A percentile compares a stretch with the other conserved stretches of the same genome.
These are phyloP conservation scores for Mucor racemosus DNA, from an alignment of 371 early-diverging fungal genomes.

Conservation along the genomic window DNA sequence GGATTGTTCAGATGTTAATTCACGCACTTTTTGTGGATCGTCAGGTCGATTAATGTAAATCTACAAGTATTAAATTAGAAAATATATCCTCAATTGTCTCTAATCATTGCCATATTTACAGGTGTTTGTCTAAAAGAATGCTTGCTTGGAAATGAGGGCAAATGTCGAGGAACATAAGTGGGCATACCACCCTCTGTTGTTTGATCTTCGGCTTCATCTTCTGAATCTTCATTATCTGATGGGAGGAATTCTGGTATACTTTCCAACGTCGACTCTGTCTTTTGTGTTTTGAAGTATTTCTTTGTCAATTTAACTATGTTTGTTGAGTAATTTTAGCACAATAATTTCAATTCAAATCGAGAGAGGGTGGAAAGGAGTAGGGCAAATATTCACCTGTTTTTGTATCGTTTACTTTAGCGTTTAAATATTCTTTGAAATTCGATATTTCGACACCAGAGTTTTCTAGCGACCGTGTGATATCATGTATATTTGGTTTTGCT, in stretches of 20 bases:
- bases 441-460: slow-evolving; percentile 38
- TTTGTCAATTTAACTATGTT: slow-evolving; percentile 12
- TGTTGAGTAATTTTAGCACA: neutral
- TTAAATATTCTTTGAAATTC: slow-evolving; percentile 42
- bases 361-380: no score
- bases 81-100: no score
- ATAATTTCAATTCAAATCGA: neutral
- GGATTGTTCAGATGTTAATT: slow-evolving; percentile 66
- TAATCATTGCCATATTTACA: slow-evolving; percentile 31
- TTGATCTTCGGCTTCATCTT: slow-evolving; percentile 34
- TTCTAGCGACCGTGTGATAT: slow-evolving; percentile 53
- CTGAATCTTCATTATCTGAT: slow-evolving; percentile 54
- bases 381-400: slow-evolving; percentile 12
- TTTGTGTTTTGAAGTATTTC: slow-evolving; percentile 30
- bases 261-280: slow-evolving; percentile 35
- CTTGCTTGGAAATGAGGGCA: slow-evolving; percentile 63
- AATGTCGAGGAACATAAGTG: slow-evolving; percentile 55
- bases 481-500: slow-evolving; percentile 57
- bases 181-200: slow-evolving; percentile 35
- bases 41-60: slow-evolving; percentile 63
- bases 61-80: slow-evolving; percentile 25
- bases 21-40: slow-evolving; percentile 64
- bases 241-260: slow-evolving; percentile 43
- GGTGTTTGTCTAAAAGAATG: slow-evolving; percentile 68
- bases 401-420: slow-evolving; percentile 19